Evolutionary conservation across 1,139 yeast genomes (phyloP), one percentile per base, ranked within the genome.

Genomic region (Spencermartinsiella ligniputridi): DNA sequence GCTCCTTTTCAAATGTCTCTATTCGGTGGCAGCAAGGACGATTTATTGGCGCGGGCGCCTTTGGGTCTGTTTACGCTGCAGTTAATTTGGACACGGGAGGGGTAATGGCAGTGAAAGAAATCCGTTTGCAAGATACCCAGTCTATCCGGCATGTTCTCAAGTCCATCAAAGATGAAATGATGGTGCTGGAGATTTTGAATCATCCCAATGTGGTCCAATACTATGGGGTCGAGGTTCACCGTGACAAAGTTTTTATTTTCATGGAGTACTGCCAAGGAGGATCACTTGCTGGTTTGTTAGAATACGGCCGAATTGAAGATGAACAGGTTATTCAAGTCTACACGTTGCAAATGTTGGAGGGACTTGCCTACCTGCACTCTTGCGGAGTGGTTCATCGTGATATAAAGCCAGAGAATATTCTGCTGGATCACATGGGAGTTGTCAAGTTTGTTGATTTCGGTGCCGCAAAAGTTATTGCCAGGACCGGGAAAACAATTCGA

Each of bases 251-350:
- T 18, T 90, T 88, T 63, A 84, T 92, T 35, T 94, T 92, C 62
- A 92, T 94, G 98, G 99, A 92, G 66, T 89, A 79, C 67, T 94
- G 98, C 69, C 95, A 90, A 60, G 96, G 96, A 39, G 97, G 98
- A 0, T 89, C 97, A 0, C 72, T 92, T 46, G 89, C 96, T 0
- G 80, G 85, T 11, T 69, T 90, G 45, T 71, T 92, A 48, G 86
- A 80, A 44, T 94, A 89, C 61, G 98, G 98, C 15, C 73, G 97
- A 47, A 88, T 92, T 57, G 97, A 90, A 63, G 98, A 92, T 63
- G 98, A 92, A 61, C 78, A 86, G 68, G 95, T 94, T 11, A 81
- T 88, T 27, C 96, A 89, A 63, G 85, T 90, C 15, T 92, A 90
- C 62, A 80, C 97, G 0, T 69, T 92, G 49, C 97, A 92, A 63